Conservation (phyloP, 768 basidiomycete genomes). For the Kwoniella shandongensis region DNA sequence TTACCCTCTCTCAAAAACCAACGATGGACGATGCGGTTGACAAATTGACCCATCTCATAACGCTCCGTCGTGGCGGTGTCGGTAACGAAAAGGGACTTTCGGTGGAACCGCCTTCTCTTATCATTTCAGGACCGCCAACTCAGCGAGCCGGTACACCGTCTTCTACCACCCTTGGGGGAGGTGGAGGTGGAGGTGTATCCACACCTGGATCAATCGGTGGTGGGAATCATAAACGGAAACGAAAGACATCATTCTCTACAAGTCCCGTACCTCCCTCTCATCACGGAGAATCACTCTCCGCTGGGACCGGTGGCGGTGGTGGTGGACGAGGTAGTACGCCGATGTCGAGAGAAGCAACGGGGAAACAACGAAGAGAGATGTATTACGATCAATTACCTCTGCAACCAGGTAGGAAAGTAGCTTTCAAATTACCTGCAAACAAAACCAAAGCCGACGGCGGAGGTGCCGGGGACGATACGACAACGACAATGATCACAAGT, state of each 20-base stretch:
- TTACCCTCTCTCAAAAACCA: constrained; percentile 3
- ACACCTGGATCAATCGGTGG: constrained; percentile 2
- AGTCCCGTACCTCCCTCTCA: constrained; percentile 17
- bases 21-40: constrained; percentile 36
- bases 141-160: neutral
- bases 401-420: constrained; percentile 51
- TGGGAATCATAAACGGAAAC: constrained; percentile 24
- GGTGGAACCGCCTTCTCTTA: too few relatives aligned
- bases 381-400: constrained; percentile 54
- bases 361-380: constrained; percentile 39
- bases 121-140: too few relatives aligned
- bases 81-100: too few relatives aligned
- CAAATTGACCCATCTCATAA: constrained; percentile 34
- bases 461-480: neutral
- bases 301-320: neutral
- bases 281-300: neutral
- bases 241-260: constrained; percentile 20
- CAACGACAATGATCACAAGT: too few relatives aligned
- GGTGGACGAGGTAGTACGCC: constrained; percentile 11
- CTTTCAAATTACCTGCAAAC: constrained; percentile 46
- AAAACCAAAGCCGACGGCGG: constrained; percentile 6
- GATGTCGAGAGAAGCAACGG: constrained; percentile 29
- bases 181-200: neutral
- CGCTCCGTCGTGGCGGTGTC: constrained; percentile 18
- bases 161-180: neutral